Base-by-base conservation (phyloP, 371 early-diverging fungal species). In the Mortierella sp. region DNA sequence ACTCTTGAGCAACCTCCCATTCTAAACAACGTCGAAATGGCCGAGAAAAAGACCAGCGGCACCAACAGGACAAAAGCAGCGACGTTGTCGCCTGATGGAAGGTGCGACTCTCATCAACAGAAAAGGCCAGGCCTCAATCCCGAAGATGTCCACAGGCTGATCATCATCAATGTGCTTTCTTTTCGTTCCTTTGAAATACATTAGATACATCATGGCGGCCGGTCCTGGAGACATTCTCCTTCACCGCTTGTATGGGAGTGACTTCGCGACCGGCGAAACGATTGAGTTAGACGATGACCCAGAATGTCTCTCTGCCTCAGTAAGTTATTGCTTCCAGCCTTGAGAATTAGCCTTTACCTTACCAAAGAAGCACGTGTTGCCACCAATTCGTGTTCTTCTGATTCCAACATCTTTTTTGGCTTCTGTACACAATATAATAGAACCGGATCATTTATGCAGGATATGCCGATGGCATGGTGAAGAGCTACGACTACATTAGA, bases 391-490 rank as follows among this genome's bases (percentile, higher is more conserved):
- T 65, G 10, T 38, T 21, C 35, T 35, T 18, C 38, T 63, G 35
- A 27, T 21, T 21, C 51, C 51, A 51, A 51, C 21, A 18, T 51
- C 1, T 12, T 48, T 12, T 48, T 27, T 14, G 6, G 51, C 29
- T 44, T 75, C 14, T 35, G 18, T 73, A 24, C n/a, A 18, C 7
- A n/a, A 41, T 11, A 65, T 27, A 16, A 55, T 75, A 82, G 80
- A 63, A 73, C 38, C 35, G 72, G 2, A 6, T 44, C 6, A 58
- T 86, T 32, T 86, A 51, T 43, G 76, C 80, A n/a, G 87, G 83
- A 75, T 74, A 82, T 12, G 44, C 32, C 48, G 80, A 80, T 43
- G 55, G 82, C 10, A 56, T 72, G 29, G 75, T 86, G 32, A 77
- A 80, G 48, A 75, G 82, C 11, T 86, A 82, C 68, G 60, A 74